Evolutionary conservation across 2,329 filamentous ascomycete genomes (phyloP), one percentile per base, ranked within the genome.

Genomic region (Chaetomiaceae sp.): DNA sequence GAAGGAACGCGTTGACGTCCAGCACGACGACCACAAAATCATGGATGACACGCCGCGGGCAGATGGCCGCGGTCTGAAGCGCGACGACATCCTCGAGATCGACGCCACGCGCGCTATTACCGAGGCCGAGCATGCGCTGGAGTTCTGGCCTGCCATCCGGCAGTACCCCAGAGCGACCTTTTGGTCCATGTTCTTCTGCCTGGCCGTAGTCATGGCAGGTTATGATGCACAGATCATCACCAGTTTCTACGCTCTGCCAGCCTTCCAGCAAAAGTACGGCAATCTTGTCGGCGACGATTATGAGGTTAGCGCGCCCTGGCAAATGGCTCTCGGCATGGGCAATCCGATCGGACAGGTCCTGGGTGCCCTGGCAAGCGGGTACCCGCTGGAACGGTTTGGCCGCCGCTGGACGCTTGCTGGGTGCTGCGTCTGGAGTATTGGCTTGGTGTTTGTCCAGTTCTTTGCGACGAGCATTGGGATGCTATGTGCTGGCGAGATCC

Each of bases 211-310:
- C 52, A 81, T 81, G 76, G 61, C 74, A 34, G 78, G 78, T 4
- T 85, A 83, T 56, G 80, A 84, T 58, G 76, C 78, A 0, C 79
- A 84, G 58, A 70, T 84, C 9, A 69, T 83, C 15, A 78, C 78
- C 19, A 79, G 80, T 50, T 69, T 84, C 43, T 83, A 78, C 55
- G 73, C 76, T 3, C 75, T 73, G 40, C 75, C 76, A 0, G 71
- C 73, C n/a, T 82, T 81, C 56, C 71, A 75, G 51, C 58, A 61
- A 17, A 71, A 79, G 52, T 81, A 79, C 56, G 78, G 78, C 2
- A 73, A 78, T 49, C 48, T 65, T 3, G 76, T 70, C 45, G 6
- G 15, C 12, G 68, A 68, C 17, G 62, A 59, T 58, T 68, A 66
- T 52, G 64, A 66, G 43, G 64, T 69, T 38, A 60, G 58, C 32